These are phyloP conservation scores for Alternaria novae-zelandiae DNA, from an alignment of 2,329 filamentous ascomycete genomes.

Conservation along the genomic window DNA sequence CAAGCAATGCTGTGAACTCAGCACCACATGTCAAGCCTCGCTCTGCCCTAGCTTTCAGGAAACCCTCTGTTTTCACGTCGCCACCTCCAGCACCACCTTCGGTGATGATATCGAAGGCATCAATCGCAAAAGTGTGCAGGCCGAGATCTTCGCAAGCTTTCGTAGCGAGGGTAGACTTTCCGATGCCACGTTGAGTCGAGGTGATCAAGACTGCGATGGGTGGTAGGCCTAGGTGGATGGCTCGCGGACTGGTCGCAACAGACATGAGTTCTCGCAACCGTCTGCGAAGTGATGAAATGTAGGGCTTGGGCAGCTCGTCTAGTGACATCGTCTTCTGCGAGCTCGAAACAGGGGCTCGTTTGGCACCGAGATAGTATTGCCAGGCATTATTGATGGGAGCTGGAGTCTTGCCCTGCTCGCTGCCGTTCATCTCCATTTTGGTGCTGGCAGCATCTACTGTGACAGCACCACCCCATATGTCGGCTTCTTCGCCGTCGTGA, in stretches of 20 bases:
- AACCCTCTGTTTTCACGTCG: conserved; percentile 92
- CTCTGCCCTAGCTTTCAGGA: conserved; percentile 85
- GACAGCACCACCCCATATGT: conserved; percentile 84
- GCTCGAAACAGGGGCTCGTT: conserved; percentile 66
- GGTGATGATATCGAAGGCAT: conserved; percentile 93
- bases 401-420: conserved; percentile 80
- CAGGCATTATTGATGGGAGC: conserved; percentile 78
- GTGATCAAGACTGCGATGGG: conserved; percentile 86
- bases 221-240: conserved; percentile 85
- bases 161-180: conserved; percentile 80
- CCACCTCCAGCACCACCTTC: conserved; percentile 85
- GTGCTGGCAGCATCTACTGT: conserved; percentile 86
- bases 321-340: conserved; percentile 62
- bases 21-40: conserved; percentile 87
- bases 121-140: conserved; percentile 85
- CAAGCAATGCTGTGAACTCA: conserved; percentile 81
- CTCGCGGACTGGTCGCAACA: conserved; percentile 85
- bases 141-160: conserved; percentile 87
- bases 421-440: conserved; percentile 90
- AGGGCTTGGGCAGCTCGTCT: conserved; percentile 50
- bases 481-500: conserved; percentile 66
- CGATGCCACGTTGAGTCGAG: conserved; percentile 91
- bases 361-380: conserved; percentile 87
- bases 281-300: conserved; percentile 57
- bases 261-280: conserved; percentile 84